Percentiles rank a stretch among this genome's conserved stretches.
Conservation (phyloP, 2,329 filamentous ascomycete species). For the Pseudonectria buxi region DNA sequence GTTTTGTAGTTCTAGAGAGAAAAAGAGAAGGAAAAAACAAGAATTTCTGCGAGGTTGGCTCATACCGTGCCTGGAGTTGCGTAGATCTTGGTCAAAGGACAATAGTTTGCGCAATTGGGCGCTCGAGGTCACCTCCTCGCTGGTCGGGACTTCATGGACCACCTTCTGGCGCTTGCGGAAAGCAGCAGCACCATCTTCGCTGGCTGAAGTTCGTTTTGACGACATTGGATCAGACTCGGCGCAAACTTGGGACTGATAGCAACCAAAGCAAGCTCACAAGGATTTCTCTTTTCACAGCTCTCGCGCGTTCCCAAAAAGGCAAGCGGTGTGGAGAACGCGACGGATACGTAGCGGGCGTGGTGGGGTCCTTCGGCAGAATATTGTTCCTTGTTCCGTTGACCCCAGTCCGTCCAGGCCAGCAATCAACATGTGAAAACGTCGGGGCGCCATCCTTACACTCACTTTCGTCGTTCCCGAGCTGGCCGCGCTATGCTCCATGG, state of each 20-base stretch:
- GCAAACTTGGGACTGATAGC: neutral
- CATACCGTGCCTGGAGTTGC: constrained; percentile 59
- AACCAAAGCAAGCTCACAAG: neutral
- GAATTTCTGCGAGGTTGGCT: constrained; percentile 1
- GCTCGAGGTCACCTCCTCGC: constrained; percentile 55
- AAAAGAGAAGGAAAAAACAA: neutral
- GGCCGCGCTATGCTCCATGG: no score
- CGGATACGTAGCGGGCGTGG: no score
- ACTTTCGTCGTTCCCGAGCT: no score
- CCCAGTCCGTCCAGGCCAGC: no score
- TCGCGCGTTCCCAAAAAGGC: no score
- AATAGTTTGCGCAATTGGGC: constrained; percentile 64
- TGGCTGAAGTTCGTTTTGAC: constrained; percentile 33
- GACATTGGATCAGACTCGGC: constrained; percentile 9
- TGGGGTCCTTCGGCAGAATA: no score
- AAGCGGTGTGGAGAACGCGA: no score
- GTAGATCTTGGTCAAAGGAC: constrained; percentile 63
- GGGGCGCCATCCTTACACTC: neutral
- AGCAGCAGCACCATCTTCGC: constrained; percentile 33
- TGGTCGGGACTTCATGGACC: constrained; percentile 50
- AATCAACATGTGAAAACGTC: neutral
- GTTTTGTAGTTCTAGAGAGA: neutral
- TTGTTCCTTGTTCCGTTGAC: no score
- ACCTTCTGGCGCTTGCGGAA: constrained; percentile 50
- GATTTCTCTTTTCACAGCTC: no score